These are phyloP conservation scores for Hawksworthiomyces lignivorus DNA, from an alignment of 2,329 filamentous ascomycete species.

Conservation along the genomic window DNA sequence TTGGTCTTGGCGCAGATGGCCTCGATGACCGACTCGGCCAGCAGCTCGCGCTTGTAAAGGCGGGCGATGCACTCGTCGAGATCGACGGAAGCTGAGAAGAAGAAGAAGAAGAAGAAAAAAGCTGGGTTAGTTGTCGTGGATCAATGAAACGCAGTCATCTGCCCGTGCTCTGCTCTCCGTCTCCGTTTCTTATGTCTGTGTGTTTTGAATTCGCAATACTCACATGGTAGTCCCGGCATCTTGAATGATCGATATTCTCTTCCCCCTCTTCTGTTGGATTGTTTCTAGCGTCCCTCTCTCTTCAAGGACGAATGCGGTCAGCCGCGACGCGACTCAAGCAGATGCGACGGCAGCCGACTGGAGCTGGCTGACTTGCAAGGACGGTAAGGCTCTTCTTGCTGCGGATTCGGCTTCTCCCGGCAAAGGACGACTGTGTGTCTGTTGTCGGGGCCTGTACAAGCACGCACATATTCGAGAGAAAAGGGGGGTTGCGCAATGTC, in stretches of 20 bases:
- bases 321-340: background rate
- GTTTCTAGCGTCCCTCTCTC: background rate
- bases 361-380: background rate
- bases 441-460: conserved; percentile 19
- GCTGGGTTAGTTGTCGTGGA: too few relatives aligned
- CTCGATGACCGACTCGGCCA: conserved; percentile 94
- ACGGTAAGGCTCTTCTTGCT: conserved; percentile 1
- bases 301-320: background rate
- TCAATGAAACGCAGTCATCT: too few relatives aligned
- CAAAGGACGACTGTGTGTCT: conserved; percentile 20
- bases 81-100: conserved; percentile 75
- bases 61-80: conserved; percentile 97
- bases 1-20: conserved; percentile 99
- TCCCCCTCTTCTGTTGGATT: background rate
- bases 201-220: too few relatives aligned
- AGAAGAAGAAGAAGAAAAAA: background rate
- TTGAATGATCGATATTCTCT: conserved; percentile 8
- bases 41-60: conserved; percentile 92
- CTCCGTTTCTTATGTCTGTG: too few relatives aligned
- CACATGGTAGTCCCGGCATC: conserved; percentile 28
- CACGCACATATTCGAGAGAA: conserved; percentile 18
- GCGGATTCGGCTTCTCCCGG: conserved; percentile 15
- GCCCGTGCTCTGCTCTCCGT: too few relatives aligned
- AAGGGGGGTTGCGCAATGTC: too few relatives aligned
- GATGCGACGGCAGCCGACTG: background rate